Conservation (phyloP, 1,284 basidiomycete species). For the Ceratobasidium sp. region DNA sequence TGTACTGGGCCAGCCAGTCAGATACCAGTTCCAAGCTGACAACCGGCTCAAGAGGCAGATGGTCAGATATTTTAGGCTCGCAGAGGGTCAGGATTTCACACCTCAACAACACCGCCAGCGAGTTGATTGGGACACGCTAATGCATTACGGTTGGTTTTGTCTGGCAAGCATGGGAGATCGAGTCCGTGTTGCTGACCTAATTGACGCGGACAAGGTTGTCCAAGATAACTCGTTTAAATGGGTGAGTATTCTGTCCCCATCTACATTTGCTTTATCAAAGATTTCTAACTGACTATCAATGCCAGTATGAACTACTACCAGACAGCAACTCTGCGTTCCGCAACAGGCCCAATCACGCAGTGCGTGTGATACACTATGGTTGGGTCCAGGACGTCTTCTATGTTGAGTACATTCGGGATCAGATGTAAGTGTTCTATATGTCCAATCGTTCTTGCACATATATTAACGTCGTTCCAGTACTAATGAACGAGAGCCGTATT, state of each 20-base stretch:
- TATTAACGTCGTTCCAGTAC: neutral
- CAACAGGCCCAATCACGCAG: neutral
- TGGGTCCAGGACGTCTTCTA: slow-evolving; percentile 1
- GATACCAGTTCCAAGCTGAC: neutral
- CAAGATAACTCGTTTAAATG: slow-evolving; percentile 12
- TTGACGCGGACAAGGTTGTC: neutral
- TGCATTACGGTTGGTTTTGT: slow-evolving; percentile 19
- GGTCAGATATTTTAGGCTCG: neutral
- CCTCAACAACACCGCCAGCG: neutral
- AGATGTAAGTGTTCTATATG: neutral
- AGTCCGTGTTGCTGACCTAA: neutral
- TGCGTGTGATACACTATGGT: slow-evolving; percentile 2
- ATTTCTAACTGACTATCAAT: neutral
- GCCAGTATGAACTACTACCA: neutral
- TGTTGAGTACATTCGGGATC: slow-evolving; percentile 1
- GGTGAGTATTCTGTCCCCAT: slow-evolving; percentile 5
- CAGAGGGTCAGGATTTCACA: neutral
- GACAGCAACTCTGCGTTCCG: neutral
- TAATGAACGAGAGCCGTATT: neutral
- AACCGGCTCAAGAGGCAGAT: neutral
- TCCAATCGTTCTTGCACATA: neutral
- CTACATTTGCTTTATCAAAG: neutral
- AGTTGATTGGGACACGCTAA: slow-evolving; percentile 1
- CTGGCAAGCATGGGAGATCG: slow-evolving; percentile 8
- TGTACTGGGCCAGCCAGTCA: neutral